Conservation (phyloP, 139 green algal genomes). For the Auxenochlorella protothecoides region DNA sequence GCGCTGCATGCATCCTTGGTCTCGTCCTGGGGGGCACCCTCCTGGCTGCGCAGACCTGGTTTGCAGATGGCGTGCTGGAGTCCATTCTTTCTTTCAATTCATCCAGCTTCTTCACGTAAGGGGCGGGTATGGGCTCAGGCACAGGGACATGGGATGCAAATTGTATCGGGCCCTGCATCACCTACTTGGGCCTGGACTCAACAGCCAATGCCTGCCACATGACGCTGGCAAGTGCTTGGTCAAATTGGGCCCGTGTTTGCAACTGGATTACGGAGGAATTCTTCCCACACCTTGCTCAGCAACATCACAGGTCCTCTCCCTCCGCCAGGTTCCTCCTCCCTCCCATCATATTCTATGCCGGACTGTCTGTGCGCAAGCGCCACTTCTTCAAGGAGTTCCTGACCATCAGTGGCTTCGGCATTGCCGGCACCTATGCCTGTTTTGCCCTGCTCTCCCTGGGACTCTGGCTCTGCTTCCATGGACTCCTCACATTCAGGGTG, state of each 20-base stretch:
- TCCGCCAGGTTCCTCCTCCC: conserved; percentile 74
- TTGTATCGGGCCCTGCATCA: too few relatives aligned
- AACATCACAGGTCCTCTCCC: background rate
- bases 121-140: background rate
- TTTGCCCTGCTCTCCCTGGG: conserved; percentile 47
- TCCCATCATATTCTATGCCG: conserved; percentile 78
- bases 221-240: background rate
- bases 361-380: conserved; percentile 73
- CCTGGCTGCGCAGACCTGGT: conserved; percentile 20
- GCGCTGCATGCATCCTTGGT: conserved; percentile 33
- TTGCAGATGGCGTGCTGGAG: conserved; percentile 23
- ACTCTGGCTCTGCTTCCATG: conserved; percentile 29
- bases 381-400: conserved; percentile 70
- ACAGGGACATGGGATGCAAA: background rate
- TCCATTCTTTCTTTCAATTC: conserved; percentile 38
- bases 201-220: background rate
- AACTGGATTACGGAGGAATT: background rate
- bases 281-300: background rate
- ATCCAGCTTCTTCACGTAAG: conserved; percentile 44
- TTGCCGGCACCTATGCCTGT: conserved; percentile 56
- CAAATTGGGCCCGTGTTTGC: background rate
- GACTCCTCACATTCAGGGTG: conserved; percentile 24
- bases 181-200: background rate
- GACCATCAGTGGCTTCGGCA: conserved; percentile 62
- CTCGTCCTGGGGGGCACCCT: conserved; percentile 25